Evolutionary conservation across 2,329 filamentous ascomycete species (phyloP).

Genomic region (Diaporthe vexans): DNA sequence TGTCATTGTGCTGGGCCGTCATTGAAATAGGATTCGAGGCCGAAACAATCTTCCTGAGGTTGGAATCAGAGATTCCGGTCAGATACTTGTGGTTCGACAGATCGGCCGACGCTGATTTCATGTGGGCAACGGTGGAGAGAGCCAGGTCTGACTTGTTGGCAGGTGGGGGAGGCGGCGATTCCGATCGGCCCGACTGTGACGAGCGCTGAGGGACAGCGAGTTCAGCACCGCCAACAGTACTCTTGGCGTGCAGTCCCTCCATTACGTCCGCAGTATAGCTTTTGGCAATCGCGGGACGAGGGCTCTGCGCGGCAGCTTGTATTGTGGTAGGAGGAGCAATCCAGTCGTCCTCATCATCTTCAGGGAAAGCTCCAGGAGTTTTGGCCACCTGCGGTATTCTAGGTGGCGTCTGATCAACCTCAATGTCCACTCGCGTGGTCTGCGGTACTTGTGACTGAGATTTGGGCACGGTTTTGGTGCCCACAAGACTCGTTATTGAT

Average conservation of each 20-base stretch:
- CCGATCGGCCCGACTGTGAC: conserved; percentile 44
- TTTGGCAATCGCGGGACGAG: conserved; percentile 69
- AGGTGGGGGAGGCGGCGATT: conserved; percentile 53
- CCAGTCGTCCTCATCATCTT: conserved; percentile 74
- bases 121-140: conserved; percentile 60
- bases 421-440: conserved; percentile 45
- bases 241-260: conserved; percentile 67
- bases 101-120: conserved; percentile 74
- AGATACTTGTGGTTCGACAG: conserved; percentile 53
- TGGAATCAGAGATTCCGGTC: conserved; percentile 45
- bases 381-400: conserved; percentile 49
- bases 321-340: conserved; percentile 65
- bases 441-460: conserved; percentile 49
- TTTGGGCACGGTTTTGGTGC: conserved; percentile 46
- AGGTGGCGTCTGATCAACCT: conserved; percentile 50
- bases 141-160: conserved; percentile 49
- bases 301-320: conserved; percentile 55
- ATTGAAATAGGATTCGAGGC: conserved; percentile 48
- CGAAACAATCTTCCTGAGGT: conserved; percentile 72
- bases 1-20: conserved; percentile 61
- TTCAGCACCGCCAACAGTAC: conserved; percentile 62
- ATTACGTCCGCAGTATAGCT: conserved; percentile 73
- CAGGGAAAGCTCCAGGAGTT: conserved; percentile 73
- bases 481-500: conserved; percentile 57
- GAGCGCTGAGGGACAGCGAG: conserved; percentile 60